Base-by-base conservation (phyloP, 331 rosid species). In the Malus hybrid region DNA sequence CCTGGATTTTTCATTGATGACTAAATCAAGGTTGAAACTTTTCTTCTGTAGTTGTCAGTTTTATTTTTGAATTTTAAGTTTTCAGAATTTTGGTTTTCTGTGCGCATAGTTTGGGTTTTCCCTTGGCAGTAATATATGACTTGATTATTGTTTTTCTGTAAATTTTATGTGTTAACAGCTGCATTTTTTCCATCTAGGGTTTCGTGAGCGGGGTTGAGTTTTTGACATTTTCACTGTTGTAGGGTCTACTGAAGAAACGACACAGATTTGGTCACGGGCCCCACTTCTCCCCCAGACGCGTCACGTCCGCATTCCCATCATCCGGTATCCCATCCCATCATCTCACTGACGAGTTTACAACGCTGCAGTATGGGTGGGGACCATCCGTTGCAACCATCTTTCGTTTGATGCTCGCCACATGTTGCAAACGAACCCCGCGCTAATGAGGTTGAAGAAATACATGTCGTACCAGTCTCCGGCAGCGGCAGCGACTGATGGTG, bases 261-360 rank as follows among this genome's bases (percentile, higher is more conserved):
- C 73, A 78, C 77, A 71, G 77, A 78, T 78, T 78, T 77, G 60
- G 61, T 71, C 44, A 18, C 34, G 48, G 22, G 33, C 48, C 65
- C 1, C 20, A 65, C 8, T 27, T 33, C 36, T 33, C 33, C 1
- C 11, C 16, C 65, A 33, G 61, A 55, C 24, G 61, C 27, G 61
- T 55, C 27, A 57, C 11, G 14, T 22, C 24, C 32, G 11, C 27
- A 20, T 57, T 20, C 46, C 10, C 46, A 9, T 39, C 0, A 7
- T 2, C 10, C 42, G 42, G 10, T 9, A n/a, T 27, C 20, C 65
- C 18, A 27, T 24, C 33, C 66, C 34, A 13, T 27, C 33, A 61
- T 61, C 33, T 61, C 34, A 61, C 42, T 56, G 73, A 39, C 57
- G 42, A 19, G 68, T 56, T 67, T 42, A 59, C 62, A 19, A 11